phyloP scores from a whole-genome alignment of 805 yeast genomes.

The Cyberlindnera saturnus region DNA sequence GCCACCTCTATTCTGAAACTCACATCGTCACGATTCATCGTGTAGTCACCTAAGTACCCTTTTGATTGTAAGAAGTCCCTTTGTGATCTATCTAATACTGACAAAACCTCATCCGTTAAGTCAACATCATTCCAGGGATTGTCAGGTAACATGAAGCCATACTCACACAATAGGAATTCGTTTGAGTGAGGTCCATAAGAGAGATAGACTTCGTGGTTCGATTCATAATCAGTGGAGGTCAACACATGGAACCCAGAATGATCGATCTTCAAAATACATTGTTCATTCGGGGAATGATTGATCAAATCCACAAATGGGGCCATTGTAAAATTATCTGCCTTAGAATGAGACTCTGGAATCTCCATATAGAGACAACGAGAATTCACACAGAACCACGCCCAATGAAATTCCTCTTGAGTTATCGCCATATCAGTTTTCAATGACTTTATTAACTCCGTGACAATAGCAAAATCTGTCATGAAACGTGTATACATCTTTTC shows the following conservation, averaged over 20 bases:
- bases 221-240: constrained; percentile 26
- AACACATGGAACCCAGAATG: constrained; percentile 47
- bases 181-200: constrained; percentile 89
- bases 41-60: constrained; percentile 72
- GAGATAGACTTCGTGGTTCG: constrained; percentile 55
- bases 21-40: constrained; percentile 43
- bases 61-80: constrained; percentile 38
- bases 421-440: background rate
- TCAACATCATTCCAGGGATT: constrained; percentile 74
- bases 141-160: constrained; percentile 62
- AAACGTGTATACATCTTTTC: constrained; percentile 38
- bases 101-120: constrained; percentile 38
- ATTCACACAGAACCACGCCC: constrained; percentile 86
- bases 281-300: constrained; percentile 55
- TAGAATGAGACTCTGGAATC: constrained; percentile 45
- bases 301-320: constrained; percentile 89
- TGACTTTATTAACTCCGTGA: constrained; percentile 20
- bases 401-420: constrained; percentile 31
- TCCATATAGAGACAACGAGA: constrained; percentile 85
- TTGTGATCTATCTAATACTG: constrained; percentile 33
- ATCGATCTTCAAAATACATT: constrained; percentile 45
- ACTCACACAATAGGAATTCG: constrained; percentile 75
- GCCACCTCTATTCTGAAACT: constrained; percentile 79
- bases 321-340: constrained; percentile 71
- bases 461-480: constrained; percentile 36